Base-by-base conservation (phyloP, 306 rosid species). In the Argentina anserina region DNA sequence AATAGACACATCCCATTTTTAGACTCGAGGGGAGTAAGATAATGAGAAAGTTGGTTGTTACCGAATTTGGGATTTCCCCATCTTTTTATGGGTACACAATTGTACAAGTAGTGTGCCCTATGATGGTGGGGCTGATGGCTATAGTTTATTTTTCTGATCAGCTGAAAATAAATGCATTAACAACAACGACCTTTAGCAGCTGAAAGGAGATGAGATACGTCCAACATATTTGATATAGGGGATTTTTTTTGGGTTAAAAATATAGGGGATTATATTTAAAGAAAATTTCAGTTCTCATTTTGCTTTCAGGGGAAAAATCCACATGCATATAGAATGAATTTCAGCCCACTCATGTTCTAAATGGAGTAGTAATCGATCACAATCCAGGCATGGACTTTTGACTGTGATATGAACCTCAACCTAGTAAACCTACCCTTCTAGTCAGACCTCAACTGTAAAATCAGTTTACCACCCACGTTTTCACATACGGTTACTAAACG, bases 41-140 rank as follows among this genome's bases (percentile, higher is more conserved):
- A 33, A 33, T n/a, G 69, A 39, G 69, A 64, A 37, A 64, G 69
- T 17, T 64, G 31, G 47, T 64, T 37, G 46, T 20, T n/a, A 64
- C 47, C 69, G 18, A 36, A 63, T 63, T 63, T 36, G 28, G 45
- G 47, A 11, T 20, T n/a, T 63, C n/a, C n/a, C n/a, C n/a, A n/a
- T n/a, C 17, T 37, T 17, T 5, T 4, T 1, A 3, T 37, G n/a
- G 31, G 47, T 37, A n/a, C 29, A n/a, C 47, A 36, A 33, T 33
- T 61, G 66, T 18, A 17, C 25, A 31, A 61, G 66, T 20, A 29
- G 7, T 9, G 7, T 9, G 29, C 29, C 36, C 36, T 60, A 7
- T 31, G 65, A 14, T 49, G 55, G 55, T 47, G 45, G 43, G 55
- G 25, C 55, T 31, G 65, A 60, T 33, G 66, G 7, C 6, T 9